Conservation (phyloP, 805 yeast species). For the Lachancea cidri region DNA sequence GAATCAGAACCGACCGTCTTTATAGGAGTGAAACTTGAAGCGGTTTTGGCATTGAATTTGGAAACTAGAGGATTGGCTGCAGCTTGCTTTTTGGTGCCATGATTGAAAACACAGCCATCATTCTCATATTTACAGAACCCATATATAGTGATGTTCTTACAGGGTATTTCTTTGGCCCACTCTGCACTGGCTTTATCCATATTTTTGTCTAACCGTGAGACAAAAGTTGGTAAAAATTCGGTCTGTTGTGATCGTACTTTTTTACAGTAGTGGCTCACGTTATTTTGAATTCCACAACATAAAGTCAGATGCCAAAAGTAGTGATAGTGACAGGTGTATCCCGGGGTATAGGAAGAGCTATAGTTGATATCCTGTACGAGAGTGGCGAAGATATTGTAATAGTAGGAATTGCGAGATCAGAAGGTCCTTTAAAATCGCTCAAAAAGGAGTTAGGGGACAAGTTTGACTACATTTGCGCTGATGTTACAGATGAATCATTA, state of each 20-base stretch:
- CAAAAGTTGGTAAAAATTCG: neutral
- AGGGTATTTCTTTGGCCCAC: slow-evolving; percentile 69
- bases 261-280: too few relatives aligned
- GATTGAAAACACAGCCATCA: slow-evolving; percentile 81
- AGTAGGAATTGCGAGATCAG: slow-evolving; percentile 58
- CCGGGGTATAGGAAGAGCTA: slow-evolving; percentile 76
- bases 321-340: slow-evolving; percentile 60
- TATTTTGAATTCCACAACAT: neutral
- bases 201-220: neutral
- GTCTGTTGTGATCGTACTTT: neutral
- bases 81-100: slow-evolving; percentile 39
- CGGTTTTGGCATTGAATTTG: slow-evolving; percentile 48
- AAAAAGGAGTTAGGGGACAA: slow-evolving; percentile 43
- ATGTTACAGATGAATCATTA: slow-evolving; percentile 42
- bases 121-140: slow-evolving; percentile 86
- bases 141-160: slow-evolving; percentile 78
- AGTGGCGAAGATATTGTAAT: slow-evolving; percentile 49
- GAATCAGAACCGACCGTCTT: slow-evolving; percentile 3
- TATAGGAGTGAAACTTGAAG: slow-evolving; percentile 51
- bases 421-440: slow-evolving; percentile 40
- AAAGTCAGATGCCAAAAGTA: slow-evolving; percentile 23
- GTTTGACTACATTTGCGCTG: slow-evolving; percentile 53
- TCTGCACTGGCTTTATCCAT: slow-evolving; percentile 34
- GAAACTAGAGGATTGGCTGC: slow-evolving; percentile 9
- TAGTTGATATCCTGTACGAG: slow-evolving; percentile 47